A percentile compares a stretch with the other conserved stretches of the same genome.
Evolutionary conservation across 2,329 filamentous ascomycete genomes (phyloP).

Genomic region (Pestalotiopsis sp.): DNA sequence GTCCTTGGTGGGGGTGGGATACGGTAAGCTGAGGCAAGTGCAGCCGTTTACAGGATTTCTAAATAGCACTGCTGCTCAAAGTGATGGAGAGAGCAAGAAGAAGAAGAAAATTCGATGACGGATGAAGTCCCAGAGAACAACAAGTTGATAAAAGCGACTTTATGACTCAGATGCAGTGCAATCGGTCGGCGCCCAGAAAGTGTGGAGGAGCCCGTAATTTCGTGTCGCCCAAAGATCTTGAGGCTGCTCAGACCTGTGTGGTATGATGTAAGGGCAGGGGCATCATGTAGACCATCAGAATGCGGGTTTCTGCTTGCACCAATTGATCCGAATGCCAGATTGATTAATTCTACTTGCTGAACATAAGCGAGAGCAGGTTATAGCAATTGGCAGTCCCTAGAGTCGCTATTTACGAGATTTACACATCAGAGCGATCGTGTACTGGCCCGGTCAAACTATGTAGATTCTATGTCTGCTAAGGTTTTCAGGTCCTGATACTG

Average conservation of each 20-base stretch:
- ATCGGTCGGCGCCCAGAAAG: constrained; percentile 1
- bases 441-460: no score
- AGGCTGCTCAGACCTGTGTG: not conserved
- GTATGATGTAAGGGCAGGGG: constrained; percentile 7
- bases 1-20: not conserved
- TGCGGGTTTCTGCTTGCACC: not conserved
- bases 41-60: not conserved
- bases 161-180: constrained; percentile 10
- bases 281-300: not conserved
- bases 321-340: not conserved
- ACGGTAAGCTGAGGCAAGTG: not conserved
- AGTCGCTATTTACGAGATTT: not conserved
- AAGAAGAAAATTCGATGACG: not conserved
- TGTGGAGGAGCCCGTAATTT: constrained; percentile 8
- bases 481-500: no score
- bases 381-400: not conserved
- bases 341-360: not conserved
- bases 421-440: no score
- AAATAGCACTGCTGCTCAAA: not conserved
- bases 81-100: not conserved
- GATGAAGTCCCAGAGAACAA: not conserved
- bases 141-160: not conserved
- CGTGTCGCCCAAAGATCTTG: not conserved
- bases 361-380: not conserved
- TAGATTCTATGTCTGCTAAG: no score